A percentile compares a stretch with the other conserved stretches of the same genome.
phyloP scores from a whole-genome alignment of 2,329 filamentous ascomycete genomes.

The Xylaria multiplex region DNA sequence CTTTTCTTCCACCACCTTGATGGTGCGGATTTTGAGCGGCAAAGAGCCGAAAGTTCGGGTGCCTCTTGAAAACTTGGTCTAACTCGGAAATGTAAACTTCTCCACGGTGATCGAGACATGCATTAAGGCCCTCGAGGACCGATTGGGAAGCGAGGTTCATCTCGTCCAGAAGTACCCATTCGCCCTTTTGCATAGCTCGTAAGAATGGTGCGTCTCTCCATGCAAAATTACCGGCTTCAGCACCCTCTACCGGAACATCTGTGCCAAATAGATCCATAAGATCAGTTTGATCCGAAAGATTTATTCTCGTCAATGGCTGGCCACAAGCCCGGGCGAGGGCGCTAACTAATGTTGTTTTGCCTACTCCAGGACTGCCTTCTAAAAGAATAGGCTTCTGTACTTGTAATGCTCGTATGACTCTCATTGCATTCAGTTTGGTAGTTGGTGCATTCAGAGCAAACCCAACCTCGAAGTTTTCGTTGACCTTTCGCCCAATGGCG shows the following conservation, averaged over 20 bases:
- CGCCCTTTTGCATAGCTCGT: slow-evolving; percentile 93
- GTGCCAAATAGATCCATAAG: slow-evolving; percentile 97
- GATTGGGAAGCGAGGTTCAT: slow-evolving; percentile 99
- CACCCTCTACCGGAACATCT: slow-evolving; percentile 94
- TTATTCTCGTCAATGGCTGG: slow-evolving; percentile 88
- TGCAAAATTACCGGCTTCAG: slow-evolving; percentile 86
- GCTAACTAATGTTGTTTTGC: slow-evolving; percentile 92
- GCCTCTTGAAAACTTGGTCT: slow-evolving; percentile 90
- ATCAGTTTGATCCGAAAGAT: slow-evolving; percentile 97
- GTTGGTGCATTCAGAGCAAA: slow-evolving; percentile 91
- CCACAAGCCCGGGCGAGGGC: slow-evolving; percentile 84
- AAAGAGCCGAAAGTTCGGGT: slow-evolving; percentile 91
- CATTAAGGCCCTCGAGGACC: slow-evolving; percentile 94
- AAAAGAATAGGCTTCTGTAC: slow-evolving; percentile 90
- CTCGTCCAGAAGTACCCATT: slow-evolving; percentile 97
- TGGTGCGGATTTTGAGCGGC: slow-evolving; percentile 98
- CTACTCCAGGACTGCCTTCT: slow-evolving; percentile 97
- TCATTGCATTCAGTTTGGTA: slow-evolving; percentile 88
- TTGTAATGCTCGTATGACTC: slow-evolving; percentile 88
- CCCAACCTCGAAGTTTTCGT: slow-evolving; percentile 62
- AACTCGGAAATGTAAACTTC: slow-evolving; percentile 96
- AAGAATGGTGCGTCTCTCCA: slow-evolving; percentile 97
- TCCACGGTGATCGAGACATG: slow-evolving; percentile 94
- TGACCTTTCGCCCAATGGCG: slow-evolving; percentile 64
- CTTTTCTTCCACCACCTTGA: slow-evolving; percentile 94